Conservation (phyloP, 1,284 basidiomycete genomes). For the Mycosarcoma maydis region DNA sequence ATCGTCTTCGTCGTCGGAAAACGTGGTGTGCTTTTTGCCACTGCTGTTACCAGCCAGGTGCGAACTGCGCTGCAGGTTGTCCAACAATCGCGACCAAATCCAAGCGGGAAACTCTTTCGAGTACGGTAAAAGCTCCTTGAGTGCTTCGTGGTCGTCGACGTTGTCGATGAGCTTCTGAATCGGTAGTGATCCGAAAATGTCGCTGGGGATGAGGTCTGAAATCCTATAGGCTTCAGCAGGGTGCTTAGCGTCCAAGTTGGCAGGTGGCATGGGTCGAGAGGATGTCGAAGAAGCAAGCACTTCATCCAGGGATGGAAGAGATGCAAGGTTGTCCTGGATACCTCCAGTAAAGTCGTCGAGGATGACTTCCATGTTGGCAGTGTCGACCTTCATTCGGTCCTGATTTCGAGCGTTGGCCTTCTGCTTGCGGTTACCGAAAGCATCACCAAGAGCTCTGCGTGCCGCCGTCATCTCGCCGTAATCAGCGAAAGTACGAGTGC, state of each 20-base stretch:
- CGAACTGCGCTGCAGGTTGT: constrained; percentile 43
- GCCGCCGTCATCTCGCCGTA: constrained; percentile 50
- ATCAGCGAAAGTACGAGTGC: constrained; percentile 37
- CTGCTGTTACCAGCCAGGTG: constrained; percentile 18
- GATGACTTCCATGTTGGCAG: constrained; percentile 59
- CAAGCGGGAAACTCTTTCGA: constrained; percentile 41
- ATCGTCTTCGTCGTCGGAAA: constrained; percentile 32
- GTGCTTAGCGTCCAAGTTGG: constrained; percentile 56
- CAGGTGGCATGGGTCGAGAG: constrained; percentile 56
- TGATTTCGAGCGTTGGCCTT: constrained; percentile 60
- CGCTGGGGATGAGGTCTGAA: constrained; percentile 48
- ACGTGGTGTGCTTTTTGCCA: constrained; percentile 33
- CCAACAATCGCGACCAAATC: constrained; percentile 40
- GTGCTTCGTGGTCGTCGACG: constrained; percentile 22
- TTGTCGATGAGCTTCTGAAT: constrained; percentile 45
- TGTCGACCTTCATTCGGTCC: constrained; percentile 66
- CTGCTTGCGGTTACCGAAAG: constrained; percentile 65
- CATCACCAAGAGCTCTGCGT: constrained; percentile 60
- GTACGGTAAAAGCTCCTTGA: constrained; percentile 34
- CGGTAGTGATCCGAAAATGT: constrained; percentile 47
- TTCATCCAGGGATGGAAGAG: constrained; percentile 47
- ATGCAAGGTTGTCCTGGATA: constrained; percentile 52
- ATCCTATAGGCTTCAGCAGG: constrained; percentile 62
- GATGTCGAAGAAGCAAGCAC: constrained; percentile 48
- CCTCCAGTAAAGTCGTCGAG: constrained; percentile 57